Conservation (phyloP, 2,329 filamentous ascomycete genomes). For the Xylariales sp. region DNA sequence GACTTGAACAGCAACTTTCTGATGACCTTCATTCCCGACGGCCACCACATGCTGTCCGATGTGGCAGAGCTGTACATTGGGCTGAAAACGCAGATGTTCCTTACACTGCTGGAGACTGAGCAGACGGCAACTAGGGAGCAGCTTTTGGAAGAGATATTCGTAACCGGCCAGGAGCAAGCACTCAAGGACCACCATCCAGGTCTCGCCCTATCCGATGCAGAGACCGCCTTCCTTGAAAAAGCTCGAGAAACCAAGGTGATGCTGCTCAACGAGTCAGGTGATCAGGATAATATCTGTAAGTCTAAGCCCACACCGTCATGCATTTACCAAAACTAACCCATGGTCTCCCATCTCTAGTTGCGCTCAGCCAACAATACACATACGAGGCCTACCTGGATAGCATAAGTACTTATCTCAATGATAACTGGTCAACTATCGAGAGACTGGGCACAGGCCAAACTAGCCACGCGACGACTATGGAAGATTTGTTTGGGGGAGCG, state of each 20-base stretch:
- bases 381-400: conserved; percentile 27
- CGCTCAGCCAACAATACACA: conserved; percentile 21
- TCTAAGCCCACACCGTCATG: too few relatives aligned
- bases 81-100: conserved; percentile 26
- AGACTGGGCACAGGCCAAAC: conserved; percentile 17
- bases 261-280: conserved; percentile 20
- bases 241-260: conserved; percentile 21
- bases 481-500: conserved; percentile 15
- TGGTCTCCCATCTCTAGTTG: too few relatives aligned
- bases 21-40: conserved; percentile 22
- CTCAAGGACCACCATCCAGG: conserved; percentile 21
- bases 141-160: conserved; percentile 23
- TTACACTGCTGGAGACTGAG: conserved; percentile 23
- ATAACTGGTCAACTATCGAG: conserved; percentile 24
- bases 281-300: conserved; percentile 18
- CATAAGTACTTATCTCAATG: conserved; percentile 25
- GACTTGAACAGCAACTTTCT: conserved; percentile 27
- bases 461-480: conserved; percentile 14
- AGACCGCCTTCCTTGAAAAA: conserved; percentile 22
- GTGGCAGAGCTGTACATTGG: conserved; percentile 24
- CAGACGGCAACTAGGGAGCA: conserved; percentile 18
- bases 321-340: too few relatives aligned
- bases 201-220: conserved; percentile 15
- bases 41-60: conserved; percentile 20
- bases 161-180: conserved; percentile 18